Base-by-base conservation (phyloP, 768 basidiomycete species). In the Solioccasus polychromus region DNA sequence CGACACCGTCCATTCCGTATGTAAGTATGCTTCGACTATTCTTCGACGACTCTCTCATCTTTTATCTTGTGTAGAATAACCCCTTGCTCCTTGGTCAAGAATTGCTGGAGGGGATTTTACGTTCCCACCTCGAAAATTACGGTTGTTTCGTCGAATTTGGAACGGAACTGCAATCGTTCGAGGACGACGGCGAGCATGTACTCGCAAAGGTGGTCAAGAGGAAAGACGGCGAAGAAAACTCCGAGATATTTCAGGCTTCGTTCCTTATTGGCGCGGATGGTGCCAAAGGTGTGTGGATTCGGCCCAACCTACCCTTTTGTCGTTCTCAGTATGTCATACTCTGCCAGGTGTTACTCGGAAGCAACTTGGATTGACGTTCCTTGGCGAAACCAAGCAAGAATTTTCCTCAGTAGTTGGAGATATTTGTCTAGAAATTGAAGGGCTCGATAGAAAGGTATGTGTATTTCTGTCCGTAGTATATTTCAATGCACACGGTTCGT, bases 241-340 rank as follows among this genome's bases (percentile, higher is more conserved):
- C 43, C 18, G 70, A 74, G 45, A 57, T 38, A 2, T 47, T 63
- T 6, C 53, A 46, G 10, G 55, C 51, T n/a, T 55, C 61, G 2
- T 74, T 60, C 49, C 49, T 78, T 1, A 55, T 76, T 10, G 74
- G 74, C 2, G 59, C 68, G 0, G 77, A 76, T 47, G 72, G 73
- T 14, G 74, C 69, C 0, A 61, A 47, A 38, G 54, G 63, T 61
- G 14, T n/a, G 53, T 47, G n/a, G n/a, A n/a, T n/a, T n/a, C n/a
- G n/a, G n/a, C n/a, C 5, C 36, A 9, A 7, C 28, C 28, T 18
- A 2, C 12, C 15, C 32, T 24, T 10, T 6, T 26, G 23, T 14
- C 8, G 18, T 28, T 25, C 9, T 9, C 15, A 22, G 6, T 5
- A 20, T 18, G 12, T 10, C 3, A 10, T 38, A 11, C 20, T 23